These are phyloP conservation scores for Chlorella vulgaris DNA, from an alignment of 139 green algal genomes.

Conservation along the genomic window DNA sequence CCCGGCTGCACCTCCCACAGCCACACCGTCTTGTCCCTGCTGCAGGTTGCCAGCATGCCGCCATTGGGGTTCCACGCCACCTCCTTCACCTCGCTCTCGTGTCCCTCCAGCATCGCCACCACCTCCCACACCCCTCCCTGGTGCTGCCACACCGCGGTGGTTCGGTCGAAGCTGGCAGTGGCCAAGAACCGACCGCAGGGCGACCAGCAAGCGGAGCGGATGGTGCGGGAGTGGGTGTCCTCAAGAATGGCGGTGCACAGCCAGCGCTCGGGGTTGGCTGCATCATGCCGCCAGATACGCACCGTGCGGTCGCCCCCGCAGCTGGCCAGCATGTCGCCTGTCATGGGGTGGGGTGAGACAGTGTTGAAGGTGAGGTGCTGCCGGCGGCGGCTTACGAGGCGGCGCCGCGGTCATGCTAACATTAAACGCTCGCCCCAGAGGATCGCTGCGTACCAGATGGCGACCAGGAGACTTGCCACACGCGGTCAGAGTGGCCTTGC, in stretches of 20 bases:
- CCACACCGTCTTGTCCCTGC: slow-evolving; percentile 95
- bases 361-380: neutral
- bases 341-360: neutral
- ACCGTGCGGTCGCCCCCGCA: slow-evolving; percentile 93
- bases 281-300: slow-evolving; percentile 75
- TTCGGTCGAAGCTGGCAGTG: slow-evolving; percentile 91
- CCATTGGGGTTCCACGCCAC: slow-evolving; percentile 87
- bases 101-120: slow-evolving; percentile 86
- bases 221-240: slow-evolving; percentile 79
- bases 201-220: slow-evolving; percentile 83
- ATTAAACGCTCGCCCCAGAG: neutral
- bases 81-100: slow-evolving; percentile 97
- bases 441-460: slow-evolving; percentile 60
- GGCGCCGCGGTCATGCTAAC: neutral
- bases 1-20: slow-evolving; percentile 89
- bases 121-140: slow-evolving; percentile 80
- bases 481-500: slow-evolving; percentile 77
- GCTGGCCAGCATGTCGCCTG: slow-evolving; percentile 82
- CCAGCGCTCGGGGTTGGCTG: slow-evolving; percentile 43
- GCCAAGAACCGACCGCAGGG: slow-evolving; percentile 79
- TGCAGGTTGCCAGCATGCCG: slow-evolving; percentile 88
- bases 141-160: slow-evolving; percentile 82
- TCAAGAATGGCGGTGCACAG: slow-evolving; percentile 79
- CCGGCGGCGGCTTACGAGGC: neutral
- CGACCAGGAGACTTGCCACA: slow-evolving; percentile 88